Evolutionary conservation across 768 basidiomycete genomes (phyloP).

Genomic region (Mycena sanguinolenta): DNA sequence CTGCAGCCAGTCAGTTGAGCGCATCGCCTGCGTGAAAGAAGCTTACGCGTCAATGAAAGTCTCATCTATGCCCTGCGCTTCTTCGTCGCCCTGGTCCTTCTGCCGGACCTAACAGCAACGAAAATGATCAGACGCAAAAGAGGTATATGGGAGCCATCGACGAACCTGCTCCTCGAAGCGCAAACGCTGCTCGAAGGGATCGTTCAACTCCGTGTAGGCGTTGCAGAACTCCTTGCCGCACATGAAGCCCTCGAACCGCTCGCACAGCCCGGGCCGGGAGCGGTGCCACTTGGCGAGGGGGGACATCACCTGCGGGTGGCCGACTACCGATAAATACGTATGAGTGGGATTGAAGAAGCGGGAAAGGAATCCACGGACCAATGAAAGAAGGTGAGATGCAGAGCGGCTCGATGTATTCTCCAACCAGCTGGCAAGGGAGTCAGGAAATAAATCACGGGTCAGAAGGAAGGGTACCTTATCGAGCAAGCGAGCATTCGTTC

Average conservation of each 20-base stretch:
- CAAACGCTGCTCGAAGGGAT: constrained; percentile 95
- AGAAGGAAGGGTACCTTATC: constrained; percentile 77
- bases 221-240: constrained; percentile 99
- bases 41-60: constrained; percentile 93
- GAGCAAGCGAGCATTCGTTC: constrained; percentile 93
- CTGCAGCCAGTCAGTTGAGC: constrained; percentile 53
- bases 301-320: constrained; percentile 99
- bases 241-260: constrained; percentile 99
- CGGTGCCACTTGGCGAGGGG: constrained; percentile 99
- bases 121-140: constrained; percentile 1
- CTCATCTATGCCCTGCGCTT: constrained; percentile 97
- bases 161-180: constrained; percentile 94
- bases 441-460: background rate
- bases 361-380: constrained; percentile 55
- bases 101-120: constrained; percentile 71
- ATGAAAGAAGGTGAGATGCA: constrained; percentile 98
- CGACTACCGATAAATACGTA: constrained; percentile 70
- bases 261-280: constrained; percentile 95
- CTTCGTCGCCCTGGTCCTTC: constrained; percentile 97
- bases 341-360: background rate
- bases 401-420: constrained; percentile 97
- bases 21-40: background rate
- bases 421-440: constrained; percentile 78
- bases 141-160: constrained; percentile 2
- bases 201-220: constrained; percentile 99